Evolutionary conservation across 352 stramenopile species (phyloP).

Genomic region (Phytophthora tubulina): DNA sequence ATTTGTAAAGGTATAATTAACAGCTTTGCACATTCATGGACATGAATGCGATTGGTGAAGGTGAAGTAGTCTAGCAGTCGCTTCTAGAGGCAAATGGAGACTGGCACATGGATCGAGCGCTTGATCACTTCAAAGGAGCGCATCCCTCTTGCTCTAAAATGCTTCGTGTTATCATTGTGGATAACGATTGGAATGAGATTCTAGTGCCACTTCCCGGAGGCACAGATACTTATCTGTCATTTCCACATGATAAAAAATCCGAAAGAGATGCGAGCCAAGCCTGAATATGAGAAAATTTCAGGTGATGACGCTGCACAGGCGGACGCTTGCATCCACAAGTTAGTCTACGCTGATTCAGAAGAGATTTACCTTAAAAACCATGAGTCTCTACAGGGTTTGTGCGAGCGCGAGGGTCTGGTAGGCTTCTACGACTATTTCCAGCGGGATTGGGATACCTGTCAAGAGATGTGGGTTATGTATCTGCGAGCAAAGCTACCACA

Average conservation of each 20-base stretch:
- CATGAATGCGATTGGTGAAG: not conserved
- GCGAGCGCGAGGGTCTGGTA: not conserved
- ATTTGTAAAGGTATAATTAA: constrained; percentile 32
- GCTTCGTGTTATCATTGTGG: not conserved
- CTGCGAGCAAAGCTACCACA: constrained; percentile 21
- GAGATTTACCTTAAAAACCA: not conserved
- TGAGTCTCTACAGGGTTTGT: not conserved
- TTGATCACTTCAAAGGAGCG: not conserved
- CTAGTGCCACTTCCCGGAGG: not conserved
- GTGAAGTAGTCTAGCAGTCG: not conserved
- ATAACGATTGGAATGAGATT: not conserved
- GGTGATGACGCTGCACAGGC: not conserved
- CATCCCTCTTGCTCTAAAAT: not conserved
- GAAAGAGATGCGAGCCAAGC: not conserved
- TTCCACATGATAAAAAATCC: not conserved
- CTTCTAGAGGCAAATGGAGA: not conserved
- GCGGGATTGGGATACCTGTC: constrained; percentile 29
- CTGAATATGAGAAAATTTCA: not conserved
- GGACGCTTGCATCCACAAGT: not conserved
- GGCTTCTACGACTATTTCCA: constrained; percentile 37
- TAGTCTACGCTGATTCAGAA: not conserved
- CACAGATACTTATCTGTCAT: not conserved
- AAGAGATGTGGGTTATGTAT: constrained; percentile 36
- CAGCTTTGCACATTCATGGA: constrained; percentile 7
- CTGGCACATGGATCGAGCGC: not conserved